These are phyloP conservation scores for Thermothelomyces thermophilus DNA, from an alignment of 2,329 filamentous ascomycete species.

Conservation along the genomic window DNA sequence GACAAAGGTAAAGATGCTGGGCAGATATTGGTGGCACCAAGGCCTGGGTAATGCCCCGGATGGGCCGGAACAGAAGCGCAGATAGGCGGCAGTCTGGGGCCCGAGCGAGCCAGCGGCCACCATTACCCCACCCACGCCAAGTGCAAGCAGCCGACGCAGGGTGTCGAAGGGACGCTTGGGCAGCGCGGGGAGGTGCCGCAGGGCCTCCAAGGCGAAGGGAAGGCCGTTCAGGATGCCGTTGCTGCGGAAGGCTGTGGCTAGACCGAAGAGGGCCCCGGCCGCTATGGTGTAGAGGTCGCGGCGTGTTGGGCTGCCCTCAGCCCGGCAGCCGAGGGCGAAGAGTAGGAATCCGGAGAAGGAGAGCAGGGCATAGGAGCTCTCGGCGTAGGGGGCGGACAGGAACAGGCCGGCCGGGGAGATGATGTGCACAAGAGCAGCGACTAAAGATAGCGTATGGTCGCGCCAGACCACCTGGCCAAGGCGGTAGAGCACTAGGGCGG, in stretches of 20 bases:
- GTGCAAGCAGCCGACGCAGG: slow-evolving; percentile 48
- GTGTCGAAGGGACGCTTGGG: slow-evolving; percentile 31
- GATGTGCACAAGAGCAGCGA: slow-evolving; percentile 68
- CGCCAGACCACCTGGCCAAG: slow-evolving; percentile 54
- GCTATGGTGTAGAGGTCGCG: slow-evolving; percentile 49
- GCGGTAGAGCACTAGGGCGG: slow-evolving; percentile 64
- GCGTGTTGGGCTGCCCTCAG: slow-evolving; percentile 28
- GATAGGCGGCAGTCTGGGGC: slow-evolving; percentile 72
- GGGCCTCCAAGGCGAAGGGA: slow-evolving; percentile 60
- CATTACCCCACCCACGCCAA: slow-evolving; percentile 59
- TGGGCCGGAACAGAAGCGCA: slow-evolving; percentile 52
- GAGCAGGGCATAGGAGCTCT: slow-evolving; percentile 71
- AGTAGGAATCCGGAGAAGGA: slow-evolving; percentile 67
- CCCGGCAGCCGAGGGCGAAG: slow-evolving; percentile 50
- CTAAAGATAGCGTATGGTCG: slow-evolving; percentile 52
- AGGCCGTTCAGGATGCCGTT: slow-evolving; percentile 83
- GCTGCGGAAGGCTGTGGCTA: slow-evolving; percentile 68
- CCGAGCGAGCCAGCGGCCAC: slow-evolving; percentile 60
- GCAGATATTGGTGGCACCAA: slow-evolving; percentile 70
- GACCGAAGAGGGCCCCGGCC: slow-evolving; percentile 63
- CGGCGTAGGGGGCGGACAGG: slow-evolving; percentile 77
- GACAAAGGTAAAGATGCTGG: slow-evolving; percentile 88
- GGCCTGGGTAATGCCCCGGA: slow-evolving; percentile 13
- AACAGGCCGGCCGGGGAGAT: slow-evolving; percentile 86
- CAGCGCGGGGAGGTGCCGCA: slow-evolving; percentile 37